Evolutionary conservation across 2,329 filamentous ascomycete genomes (phyloP), one percentile per base, ranked within the genome.

Genomic region (Alternaria solani): DNA sequence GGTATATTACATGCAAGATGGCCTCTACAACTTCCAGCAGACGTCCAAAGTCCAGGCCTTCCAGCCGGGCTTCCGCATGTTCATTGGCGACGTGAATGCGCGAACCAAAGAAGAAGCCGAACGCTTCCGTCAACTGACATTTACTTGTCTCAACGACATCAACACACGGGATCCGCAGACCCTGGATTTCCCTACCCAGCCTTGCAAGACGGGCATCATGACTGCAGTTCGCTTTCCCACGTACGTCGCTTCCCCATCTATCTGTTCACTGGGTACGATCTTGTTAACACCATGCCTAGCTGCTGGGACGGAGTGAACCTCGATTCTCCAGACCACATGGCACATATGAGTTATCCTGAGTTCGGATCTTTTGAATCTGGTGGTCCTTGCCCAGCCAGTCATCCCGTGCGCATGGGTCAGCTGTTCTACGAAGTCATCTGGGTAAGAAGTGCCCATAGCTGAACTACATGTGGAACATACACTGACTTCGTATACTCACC

Each of bases 331-430:
- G 65, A 72, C 32, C 70, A 72, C 42, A 84, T 82, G 78, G 57
- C 60, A 8, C 66, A 72, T 42, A 66, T 69, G 60, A 46, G 62
- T 3, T 71, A 70, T 52, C 64, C 63, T 1, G 60, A 75, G 43
- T 75, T 57, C 32, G 69, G 68, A 11, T 63, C 57, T 14, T 71
- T 73, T 38, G 69, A 69, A 23, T 59, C 64, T 16, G 66, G 65
- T 16, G 84, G 84, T 54, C 84, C 84, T 70, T 87, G 85, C 66
- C 85, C 85, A 0, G 36, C 71, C 0, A 74, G 52, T 6, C 85
- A 87, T 68, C 86, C 85, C 1, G 69, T 73, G 2, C 61, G 67
- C 12, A 65, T 70, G 61, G 56, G 60, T 12, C 69, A 73, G 44
- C 51, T 73, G 14, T 67, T 72, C 59, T 72, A 70, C 57, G 70